Evolutionary conservation across 352 stramenopile genomes (phyloP).

Genomic region (Pythium sp.): DNA sequence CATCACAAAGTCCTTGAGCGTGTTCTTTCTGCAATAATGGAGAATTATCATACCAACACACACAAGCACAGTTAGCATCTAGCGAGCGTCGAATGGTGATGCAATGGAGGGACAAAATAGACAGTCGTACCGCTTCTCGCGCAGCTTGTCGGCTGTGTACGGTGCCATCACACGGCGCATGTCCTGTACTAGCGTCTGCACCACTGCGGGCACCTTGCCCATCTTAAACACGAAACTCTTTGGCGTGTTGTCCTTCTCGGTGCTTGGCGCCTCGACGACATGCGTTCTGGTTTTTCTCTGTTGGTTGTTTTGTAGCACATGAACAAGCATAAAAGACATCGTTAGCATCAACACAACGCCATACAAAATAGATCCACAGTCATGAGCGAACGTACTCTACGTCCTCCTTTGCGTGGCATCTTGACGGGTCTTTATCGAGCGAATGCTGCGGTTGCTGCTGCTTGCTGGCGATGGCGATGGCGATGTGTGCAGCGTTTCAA

Average conservation of each 20-base stretch:
- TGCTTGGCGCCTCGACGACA: conserved; percentile 52
- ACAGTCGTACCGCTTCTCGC: conserved; percentile 62
- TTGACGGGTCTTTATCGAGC: conserved; percentile 2
- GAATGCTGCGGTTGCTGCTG: neutral
- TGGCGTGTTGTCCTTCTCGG: conserved; percentile 84
- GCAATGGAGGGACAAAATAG: neutral
- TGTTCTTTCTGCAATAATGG: conserved; percentile 52
- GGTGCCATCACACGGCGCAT: conserved; percentile 94
- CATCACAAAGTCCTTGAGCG: conserved; percentile 90
- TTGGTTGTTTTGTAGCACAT: neutral
- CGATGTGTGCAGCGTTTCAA: conserved; percentile 1
- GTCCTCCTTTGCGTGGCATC: conserved; percentile 86
- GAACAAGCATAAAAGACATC: neutral
- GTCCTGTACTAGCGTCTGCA: conserved; percentile 89
- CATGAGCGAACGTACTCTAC: conserved; percentile 54
- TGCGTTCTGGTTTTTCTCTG: conserved; percentile 86
- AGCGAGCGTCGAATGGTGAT: neutral
- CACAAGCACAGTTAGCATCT: neutral
- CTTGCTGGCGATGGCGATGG: neutral
- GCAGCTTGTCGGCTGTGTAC: conserved; percentile 92
- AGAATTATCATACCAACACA: neutral
- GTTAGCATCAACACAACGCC: neutral
- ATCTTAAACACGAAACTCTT: conserved; percentile 93
- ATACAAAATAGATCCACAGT: conserved; percentile 2
- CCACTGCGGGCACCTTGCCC: conserved; percentile 72